Evolutionary conservation across 768 basidiomycete species (phyloP), one percentile per base, ranked within the genome.

Genomic region (Agaricus sinodeliciosus): DNA sequence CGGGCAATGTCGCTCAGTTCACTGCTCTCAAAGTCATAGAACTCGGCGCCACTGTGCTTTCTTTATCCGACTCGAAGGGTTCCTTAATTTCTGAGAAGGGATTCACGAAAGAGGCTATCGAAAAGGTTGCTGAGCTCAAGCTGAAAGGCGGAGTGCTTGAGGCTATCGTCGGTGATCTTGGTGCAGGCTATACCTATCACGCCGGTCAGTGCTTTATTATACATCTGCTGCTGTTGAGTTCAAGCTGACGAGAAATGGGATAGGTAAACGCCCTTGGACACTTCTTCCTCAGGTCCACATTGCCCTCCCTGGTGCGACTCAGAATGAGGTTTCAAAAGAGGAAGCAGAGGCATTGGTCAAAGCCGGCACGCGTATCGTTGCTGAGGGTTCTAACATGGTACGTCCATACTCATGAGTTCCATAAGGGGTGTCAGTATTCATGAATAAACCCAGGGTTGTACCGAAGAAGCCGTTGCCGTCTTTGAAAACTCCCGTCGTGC

Each of bases 1-100:
- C 84, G 19, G 87, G 85, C 22, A 89, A 89, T 68, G 87, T 89
- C 61, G 80, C 85, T 35, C 84, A 82, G 60, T 87, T 72, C 72
- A 85, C 85, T 48, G 87, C 87, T 0, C 75, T 85, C 67, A 87
- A 87, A 67, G 80, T 85, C 58, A 77, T 89, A 67, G 84, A 85
- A 67, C 82, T 87, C 63, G 87, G 85, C 48, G 85, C 78, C 44
- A 79, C 73, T 56, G 85, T 87, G 52, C 67, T 84, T 62, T 81
- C 84, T 16, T 77, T 89, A 55, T 85, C 84, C 63, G 87, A 89
- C 72, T 87, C 85, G 51, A 81, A 81, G 64, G 87, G 87, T 49
- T 69, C 83, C 13, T 69, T 89, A 58, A 76, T 86, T 64, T 71
- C 73, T 50, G 72, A 73, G 55, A 67, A 74, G 42, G 84, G 82